Evolutionary conservation across 139 green algal genomes (phyloP), one percentile per base, ranked within the genome.

Genomic region (Helicosporidium sp.): DNA sequence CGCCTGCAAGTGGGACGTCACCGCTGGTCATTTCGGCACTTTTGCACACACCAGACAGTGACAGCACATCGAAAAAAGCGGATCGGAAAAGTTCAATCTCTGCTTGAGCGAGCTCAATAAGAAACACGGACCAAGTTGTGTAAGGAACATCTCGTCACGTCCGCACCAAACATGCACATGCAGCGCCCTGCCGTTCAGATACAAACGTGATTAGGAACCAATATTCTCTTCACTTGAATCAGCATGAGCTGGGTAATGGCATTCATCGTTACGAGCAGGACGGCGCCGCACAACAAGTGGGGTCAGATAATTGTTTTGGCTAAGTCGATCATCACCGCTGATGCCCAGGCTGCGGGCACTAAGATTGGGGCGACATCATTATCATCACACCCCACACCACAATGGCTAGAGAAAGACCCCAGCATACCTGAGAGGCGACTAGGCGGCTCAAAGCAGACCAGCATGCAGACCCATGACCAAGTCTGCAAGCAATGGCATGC

Each of bases 71-170:
- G 8, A 31, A 15, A 43, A 26, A 43, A 59, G 52, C 45, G 48
- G 52, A 57, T 61, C 41, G 53, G 45, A 57, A 61, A 60, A 37
- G 31, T 54, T 53, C 44, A 66, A 65, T 74, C 45, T 73, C 67
- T 51, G 57, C 74, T 82, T 62, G 42, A 75, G 65, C 54, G 28
- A 43, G 54, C 58, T 75, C 51, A 51, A 53, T 84, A 61, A 62
- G 70, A 66, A 84, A 84, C 76, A 84, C 76, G 76, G 67, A 80
- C 67, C 73, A 80, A 69, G 55, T n/a, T 58, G 42, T 55, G 47
- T 62, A 59, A 59, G 43, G 44, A 59, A n/a, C n/a, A n/a, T 81
- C 67, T 55, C 34, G 15, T 66, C 58, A 61, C 43, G 4, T 59
- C 58, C 52, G 25, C 29, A 64, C 34, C 5, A 4, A 8, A n/a